Conservation (phyloP, 1,284 basidiomycete genomes). For the Hymenochaete sp. region DNA sequence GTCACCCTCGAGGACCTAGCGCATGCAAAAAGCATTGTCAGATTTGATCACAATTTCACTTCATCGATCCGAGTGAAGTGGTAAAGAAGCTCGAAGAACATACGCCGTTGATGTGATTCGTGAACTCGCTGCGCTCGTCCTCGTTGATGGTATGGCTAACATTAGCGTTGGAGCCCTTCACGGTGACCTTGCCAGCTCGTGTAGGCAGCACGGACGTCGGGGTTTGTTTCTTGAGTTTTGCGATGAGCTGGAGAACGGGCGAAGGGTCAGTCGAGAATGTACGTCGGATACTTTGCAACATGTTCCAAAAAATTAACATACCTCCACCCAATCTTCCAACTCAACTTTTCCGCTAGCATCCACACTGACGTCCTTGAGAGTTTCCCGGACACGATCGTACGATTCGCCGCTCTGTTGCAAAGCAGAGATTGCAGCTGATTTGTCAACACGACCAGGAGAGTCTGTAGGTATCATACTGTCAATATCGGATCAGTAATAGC, state of each 20-base stretch:
- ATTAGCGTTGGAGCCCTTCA: slow-evolving; percentile 92
- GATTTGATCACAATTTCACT: too few species aligned
- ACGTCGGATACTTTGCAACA: slow-evolving; percentile 1
- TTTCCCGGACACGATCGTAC: slow-evolving; percentile 87
- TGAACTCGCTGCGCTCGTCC: slow-evolving; percentile 93
- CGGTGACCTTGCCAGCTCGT: slow-evolving; percentile 85
- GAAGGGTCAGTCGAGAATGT: slow-evolving; percentile 18
- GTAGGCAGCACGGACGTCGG: slow-evolving; percentile 52
- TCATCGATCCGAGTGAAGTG: too few species aligned
- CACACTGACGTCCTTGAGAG: slow-evolving; percentile 89
- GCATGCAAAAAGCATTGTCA: slow-evolving; percentile 7
- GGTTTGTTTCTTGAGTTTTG: slow-evolving; percentile 63
- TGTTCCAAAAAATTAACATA: too few species aligned
- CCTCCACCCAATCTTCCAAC: slow-evolving; percentile 97
- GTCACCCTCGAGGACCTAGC: slow-evolving; percentile 85
- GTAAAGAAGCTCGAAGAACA: too few species aligned
- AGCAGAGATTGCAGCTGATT: slow-evolving; percentile 69
- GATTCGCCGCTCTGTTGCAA: slow-evolving; percentile 74
- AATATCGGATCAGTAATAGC: slow-evolving; percentile 15
- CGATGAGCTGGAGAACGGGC: slow-evolving; percentile 51
- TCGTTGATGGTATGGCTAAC: slow-evolving; percentile 98
- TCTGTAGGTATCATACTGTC: slow-evolving; percentile 75
- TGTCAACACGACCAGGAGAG: slow-evolving; percentile 79
- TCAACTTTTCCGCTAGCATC: slow-evolving; percentile 96
- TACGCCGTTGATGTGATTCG: slow-evolving; percentile 93